Conservation (phyloP, 371 early-diverging fungal species). For the Umbelopsis sp. region DNA sequence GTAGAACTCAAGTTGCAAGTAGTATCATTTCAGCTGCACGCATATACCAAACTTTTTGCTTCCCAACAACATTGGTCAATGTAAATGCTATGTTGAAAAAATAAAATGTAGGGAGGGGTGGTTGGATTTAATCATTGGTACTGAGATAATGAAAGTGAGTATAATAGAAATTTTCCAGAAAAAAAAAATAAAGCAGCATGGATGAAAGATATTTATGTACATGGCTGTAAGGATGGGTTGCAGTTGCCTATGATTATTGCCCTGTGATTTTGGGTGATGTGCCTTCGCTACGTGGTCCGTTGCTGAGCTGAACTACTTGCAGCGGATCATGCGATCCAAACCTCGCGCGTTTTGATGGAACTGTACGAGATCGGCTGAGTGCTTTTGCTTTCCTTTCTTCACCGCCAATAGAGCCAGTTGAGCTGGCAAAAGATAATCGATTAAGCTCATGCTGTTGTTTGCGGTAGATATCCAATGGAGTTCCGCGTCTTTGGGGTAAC, state of each 20-base stretch:
- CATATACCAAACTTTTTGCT: too few relatives aligned
- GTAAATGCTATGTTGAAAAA: too few relatives aligned
- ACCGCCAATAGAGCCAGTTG: slow-evolving; percentile 11
- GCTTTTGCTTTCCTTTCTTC: slow-evolving; percentile 6
- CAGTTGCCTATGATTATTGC: neutral
- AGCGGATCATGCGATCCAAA: slow-evolving; percentile 33
- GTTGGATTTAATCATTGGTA: too few relatives aligned
- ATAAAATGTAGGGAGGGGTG: too few relatives aligned
- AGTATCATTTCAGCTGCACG: too few relatives aligned
- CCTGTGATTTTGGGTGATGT: slow-evolving; percentile 5
- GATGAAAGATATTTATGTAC: neutral
- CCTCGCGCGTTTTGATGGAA: slow-evolving; percentile 34
- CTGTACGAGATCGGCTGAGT: slow-evolving; percentile 28
- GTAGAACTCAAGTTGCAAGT: neutral
- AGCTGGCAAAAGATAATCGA: neutral
- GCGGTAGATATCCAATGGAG: slow-evolving; percentile 11
- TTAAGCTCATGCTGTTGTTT: slow-evolving; percentile 18
- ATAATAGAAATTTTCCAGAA: neutral
- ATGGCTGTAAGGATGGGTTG: neutral
- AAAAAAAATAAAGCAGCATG: neutral
- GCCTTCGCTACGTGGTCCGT: slow-evolving; percentile 13
- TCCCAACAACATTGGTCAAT: too few relatives aligned
- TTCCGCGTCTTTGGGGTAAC: slow-evolving; percentile 8
- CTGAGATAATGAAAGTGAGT: too few relatives aligned
- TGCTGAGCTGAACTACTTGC: slow-evolving; percentile 39